Evolutionary conservation across 306 rosid species (phyloP).

Genomic region (Herpetospermum pedunculosum): DNA sequence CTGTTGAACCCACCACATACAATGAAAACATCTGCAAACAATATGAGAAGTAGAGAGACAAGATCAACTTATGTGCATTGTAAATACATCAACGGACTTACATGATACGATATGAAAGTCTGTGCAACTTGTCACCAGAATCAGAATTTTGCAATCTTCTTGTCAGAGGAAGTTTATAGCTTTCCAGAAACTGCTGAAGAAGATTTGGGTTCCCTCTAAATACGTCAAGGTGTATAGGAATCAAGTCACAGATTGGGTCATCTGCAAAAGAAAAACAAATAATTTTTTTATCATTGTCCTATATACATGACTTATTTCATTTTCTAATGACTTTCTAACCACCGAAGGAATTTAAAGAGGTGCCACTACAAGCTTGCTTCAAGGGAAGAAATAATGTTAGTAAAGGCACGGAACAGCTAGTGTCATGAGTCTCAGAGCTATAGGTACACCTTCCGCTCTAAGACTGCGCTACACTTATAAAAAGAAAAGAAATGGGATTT

Average conservation of each 20-base stretch:
- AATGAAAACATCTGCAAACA: neutral
- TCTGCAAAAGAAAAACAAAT: conserved; percentile 41
- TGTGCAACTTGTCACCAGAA: conserved; percentile 38
- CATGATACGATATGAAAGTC: conserved; percentile 81
- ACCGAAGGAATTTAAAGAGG: neutral
- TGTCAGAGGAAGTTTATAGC: conserved; percentile 72
- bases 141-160: conserved; percentile 23
- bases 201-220: conserved; percentile 71
- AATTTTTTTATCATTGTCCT: conserved; percentile 9
- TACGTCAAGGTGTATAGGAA: conserved; percentile 79
- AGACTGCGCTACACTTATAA: neutral
- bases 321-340: neutral
- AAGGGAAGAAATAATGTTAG: neutral
- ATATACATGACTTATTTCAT: neutral
- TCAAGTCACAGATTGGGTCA: conserved; percentile 66
- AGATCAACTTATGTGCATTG: neutral
- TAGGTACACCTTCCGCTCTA: neutral
- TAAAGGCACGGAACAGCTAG: neutral
- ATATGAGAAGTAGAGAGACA: neutral
- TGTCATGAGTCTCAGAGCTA: neutral
- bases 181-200: conserved; percentile 51
- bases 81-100: conserved; percentile 32
- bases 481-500: neutral
- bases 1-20: neutral
- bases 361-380: neutral